Evolutionary conservation across 495 filamentous ascomycete species (phyloP), one percentile per base, ranked within the genome.

Genomic region (Talaromyces thailandensis): DNA sequence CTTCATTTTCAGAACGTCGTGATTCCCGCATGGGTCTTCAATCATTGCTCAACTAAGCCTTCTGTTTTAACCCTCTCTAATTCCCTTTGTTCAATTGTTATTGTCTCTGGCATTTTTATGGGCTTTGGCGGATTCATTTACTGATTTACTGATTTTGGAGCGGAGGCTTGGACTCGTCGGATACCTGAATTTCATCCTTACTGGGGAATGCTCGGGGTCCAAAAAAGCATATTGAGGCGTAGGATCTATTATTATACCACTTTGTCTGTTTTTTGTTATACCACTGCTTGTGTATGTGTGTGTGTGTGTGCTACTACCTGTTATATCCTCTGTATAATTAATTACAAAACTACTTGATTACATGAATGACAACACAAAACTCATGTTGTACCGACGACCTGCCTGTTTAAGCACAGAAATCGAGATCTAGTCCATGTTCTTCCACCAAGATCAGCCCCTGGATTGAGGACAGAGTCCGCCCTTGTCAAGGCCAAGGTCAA

Each of bases 1-100:
- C 24, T 43, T 24, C 51, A 21, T 32, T 32, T 45, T 23, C 28
- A 37, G 16, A 16, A 4, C 62, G 28, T 31, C 75, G 75, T n/a
- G 77, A 79, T 64, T 74, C 70, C n/a, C 76, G 77, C 16, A 79
- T 79, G 74, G 75, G 76, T 40, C 66, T 79, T 23, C 66, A 72
- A 31, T 53, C 63, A 3, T 58, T 60, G 56, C 26, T 64, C n/a
- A 63, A 63, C 40, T 58, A 60, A 63, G 18, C n/a, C 43, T 6
- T 21, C 21, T n/a, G 21, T 57, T 57, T 35, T 8, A 8, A 21
- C 55, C 21, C 21, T 57, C 9, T 8, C 55, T 23, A 56, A 9
- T 57, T 31, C 28, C 18, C 29, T 31, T 57, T 57, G 26, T 31
- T 57, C 26, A 32, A 21, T 28, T 57, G 23, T 9, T 4, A 11